A percentile compares a stretch with the other conserved stretches of the same genome.
Conservation (phyloP, 2,329 filamentous ascomycete genomes). For the Pseudocercospora musae region DNA sequence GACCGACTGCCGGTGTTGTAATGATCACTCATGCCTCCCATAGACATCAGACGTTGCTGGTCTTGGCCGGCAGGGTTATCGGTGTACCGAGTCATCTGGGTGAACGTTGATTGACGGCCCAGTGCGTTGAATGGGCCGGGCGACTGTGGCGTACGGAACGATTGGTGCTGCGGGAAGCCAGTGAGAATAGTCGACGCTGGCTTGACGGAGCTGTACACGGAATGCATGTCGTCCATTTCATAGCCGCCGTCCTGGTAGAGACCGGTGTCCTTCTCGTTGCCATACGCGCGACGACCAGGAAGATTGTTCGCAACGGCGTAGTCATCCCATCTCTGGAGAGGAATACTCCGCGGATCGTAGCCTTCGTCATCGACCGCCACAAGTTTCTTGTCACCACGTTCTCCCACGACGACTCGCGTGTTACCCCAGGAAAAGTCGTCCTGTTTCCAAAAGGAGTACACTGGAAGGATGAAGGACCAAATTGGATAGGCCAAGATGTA, state of each 20-base stretch:
- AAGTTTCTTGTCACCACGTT: slow-evolving; percentile 87
- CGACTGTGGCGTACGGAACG: slow-evolving; percentile 67
- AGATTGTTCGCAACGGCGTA: slow-evolving; percentile 84
- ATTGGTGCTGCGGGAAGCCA: slow-evolving; percentile 62
- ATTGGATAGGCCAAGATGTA: slow-evolving; percentile 95
- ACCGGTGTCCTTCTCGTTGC: slow-evolving; percentile 29
- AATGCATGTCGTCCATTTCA: slow-evolving; percentile 98
- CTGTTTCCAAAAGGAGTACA: slow-evolving; percentile 99
- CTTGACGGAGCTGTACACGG: slow-evolving; percentile 89
- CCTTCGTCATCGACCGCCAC: slow-evolving; percentile 77
- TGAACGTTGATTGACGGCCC: slow-evolving; percentile 71
- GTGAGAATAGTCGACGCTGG: slow-evolving; percentile 81
- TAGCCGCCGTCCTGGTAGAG: slow-evolving; percentile 53
- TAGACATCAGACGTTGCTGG: slow-evolving; percentile 56
- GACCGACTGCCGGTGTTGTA: slow-evolving; percentile 25
- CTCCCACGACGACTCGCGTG: slow-evolving; percentile 93
- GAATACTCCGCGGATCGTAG: slow-evolving; percentile 89
- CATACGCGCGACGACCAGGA: slow-evolving; percentile 75
- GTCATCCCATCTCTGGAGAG: slow-evolving; percentile 95
- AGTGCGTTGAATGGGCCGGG: slow-evolving; percentile 68
- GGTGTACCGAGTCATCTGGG: slow-evolving; percentile 49
- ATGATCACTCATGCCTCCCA: slow-evolving; percentile 54
- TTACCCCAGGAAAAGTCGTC: slow-evolving; percentile 99
- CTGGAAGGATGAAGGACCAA: slow-evolving; percentile 82
- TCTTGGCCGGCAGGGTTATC: slow-evolving; percentile 52